Conservation (phyloP, 2,329 filamentous ascomycete genomes). For the Lachnellula arida region DNA sequence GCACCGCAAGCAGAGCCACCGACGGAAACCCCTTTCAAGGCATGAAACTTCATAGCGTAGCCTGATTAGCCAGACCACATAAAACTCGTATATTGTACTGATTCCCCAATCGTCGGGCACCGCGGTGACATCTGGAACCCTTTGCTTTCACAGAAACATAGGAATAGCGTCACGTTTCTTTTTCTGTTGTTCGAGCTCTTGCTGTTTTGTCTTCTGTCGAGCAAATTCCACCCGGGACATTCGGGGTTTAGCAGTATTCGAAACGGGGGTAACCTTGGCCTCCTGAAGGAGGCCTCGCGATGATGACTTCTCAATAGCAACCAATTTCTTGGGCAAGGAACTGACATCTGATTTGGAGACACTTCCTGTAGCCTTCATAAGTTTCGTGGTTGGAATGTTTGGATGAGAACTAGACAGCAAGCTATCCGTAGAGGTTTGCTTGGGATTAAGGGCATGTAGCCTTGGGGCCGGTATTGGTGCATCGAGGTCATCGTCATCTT, state of each 20-base stretch:
- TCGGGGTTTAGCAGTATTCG: not conserved
- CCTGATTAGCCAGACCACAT: not conserved
- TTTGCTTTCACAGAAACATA: constrained; percentile 19
- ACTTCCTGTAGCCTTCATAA: not conserved
- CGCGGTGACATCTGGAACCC: not conserved
- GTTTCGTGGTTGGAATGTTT: not conserved
- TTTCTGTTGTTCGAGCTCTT: constrained; percentile 16
- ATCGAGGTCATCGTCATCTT: constrained; percentile 29
- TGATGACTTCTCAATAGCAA: not conserved
- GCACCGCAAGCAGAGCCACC: constrained; percentile 78
- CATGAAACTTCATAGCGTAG: not conserved
- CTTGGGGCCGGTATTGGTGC: constrained; percentile 23
- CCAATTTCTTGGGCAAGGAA: not conserved
- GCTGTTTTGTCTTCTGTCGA: constrained; percentile 15
- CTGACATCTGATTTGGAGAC: not conserved
- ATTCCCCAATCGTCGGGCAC: not conserved
- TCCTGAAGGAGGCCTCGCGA: not conserved
- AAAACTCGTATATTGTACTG: not conserved
- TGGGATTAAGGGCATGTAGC: constrained; percentile 1
- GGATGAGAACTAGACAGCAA: not conserved
- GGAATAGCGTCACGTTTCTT: constrained; percentile 25
- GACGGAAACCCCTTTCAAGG: constrained; percentile 60
- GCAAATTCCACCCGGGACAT: constrained; percentile 19
- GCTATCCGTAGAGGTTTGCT: not conserved
- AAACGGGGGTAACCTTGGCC: not conserved